These are phyloP conservation scores for Passalora sequoiae DNA, from an alignment of 2,329 filamentous ascomycete species.

Conservation along the genomic window DNA sequence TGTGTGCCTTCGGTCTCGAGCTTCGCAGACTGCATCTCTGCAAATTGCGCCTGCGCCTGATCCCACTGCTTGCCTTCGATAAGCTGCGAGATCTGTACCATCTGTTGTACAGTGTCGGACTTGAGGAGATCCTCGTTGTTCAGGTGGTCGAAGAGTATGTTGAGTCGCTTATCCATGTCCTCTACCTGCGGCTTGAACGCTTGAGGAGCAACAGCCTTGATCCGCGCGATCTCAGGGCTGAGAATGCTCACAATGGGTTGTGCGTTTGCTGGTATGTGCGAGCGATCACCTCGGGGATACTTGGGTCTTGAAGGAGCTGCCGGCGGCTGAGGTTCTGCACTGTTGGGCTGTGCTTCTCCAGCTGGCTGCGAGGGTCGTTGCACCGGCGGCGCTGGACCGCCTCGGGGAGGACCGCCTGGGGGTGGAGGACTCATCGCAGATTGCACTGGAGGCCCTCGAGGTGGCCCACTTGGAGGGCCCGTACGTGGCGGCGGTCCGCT, in stretches of 20 bases:
- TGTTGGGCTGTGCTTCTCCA: conserved; percentile 7
- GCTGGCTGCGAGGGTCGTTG: conserved; percentile 16
- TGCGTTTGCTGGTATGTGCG: conserved; percentile 75
- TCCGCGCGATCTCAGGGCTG: conserved; percentile 76
- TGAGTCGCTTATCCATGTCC: conserved; percentile 84
- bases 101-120: conserved; percentile 66
- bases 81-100: conserved; percentile 51
- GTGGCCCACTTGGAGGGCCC: conserved; percentile 31
- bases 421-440: conserved; percentile 36
- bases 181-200: conserved; percentile 83
- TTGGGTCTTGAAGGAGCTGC: conserved; percentile 19
- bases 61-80: conserved; percentile 43
- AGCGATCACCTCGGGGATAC: conserved; percentile 68
- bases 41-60: conserved; percentile 41
- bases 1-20: conserved; percentile 44
- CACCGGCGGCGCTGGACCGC: conserved; percentile 34
- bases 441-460: conserved; percentile 41
- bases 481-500: conserved; percentile 33
- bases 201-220: conserved; percentile 78
- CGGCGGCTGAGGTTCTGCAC: conserved; percentile 9
- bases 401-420: conserved; percentile 34
- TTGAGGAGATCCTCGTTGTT: conserved; percentile 91
- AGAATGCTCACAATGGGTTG: conserved; percentile 77
- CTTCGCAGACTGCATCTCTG: conserved; percentile 45
- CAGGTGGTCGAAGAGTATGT: conserved; percentile 90